Conservation (phyloP, 2,329 filamentous ascomycete species). For the Tetracladium maxilliforme region DNA sequence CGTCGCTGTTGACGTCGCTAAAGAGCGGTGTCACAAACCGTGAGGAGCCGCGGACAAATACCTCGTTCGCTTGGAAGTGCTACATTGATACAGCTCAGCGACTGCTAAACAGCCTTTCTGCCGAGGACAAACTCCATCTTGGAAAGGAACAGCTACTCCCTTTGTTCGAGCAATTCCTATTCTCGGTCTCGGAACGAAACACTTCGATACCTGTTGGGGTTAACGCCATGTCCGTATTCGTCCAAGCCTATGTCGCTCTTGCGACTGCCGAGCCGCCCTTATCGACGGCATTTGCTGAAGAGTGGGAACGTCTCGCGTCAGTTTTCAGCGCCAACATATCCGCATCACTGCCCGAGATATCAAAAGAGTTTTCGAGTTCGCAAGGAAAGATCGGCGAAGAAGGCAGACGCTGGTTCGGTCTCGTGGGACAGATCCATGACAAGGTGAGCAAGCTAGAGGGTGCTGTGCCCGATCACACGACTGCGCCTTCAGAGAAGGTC, state of each 20-base stretch:
- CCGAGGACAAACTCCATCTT: constrained; percentile 27
- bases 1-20: constrained; percentile 50
- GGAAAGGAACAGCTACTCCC: constrained; percentile 35
- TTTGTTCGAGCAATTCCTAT: constrained; percentile 38
- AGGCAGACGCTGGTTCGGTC: constrained; percentile 50
- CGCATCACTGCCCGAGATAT: constrained; percentile 67
- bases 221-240: no score
- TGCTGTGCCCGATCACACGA: no score
- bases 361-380: constrained; percentile 59
- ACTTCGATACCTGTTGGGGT: no score
- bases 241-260: no score
- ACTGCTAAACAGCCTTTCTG: constrained; percentile 29
- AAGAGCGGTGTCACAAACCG: constrained; percentile 56
- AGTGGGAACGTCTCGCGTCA: constrained; percentile 50
- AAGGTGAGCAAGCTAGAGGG: no score
- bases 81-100: constrained; percentile 53
- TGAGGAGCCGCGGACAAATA: constrained; percentile 59
- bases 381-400: constrained; percentile 54
- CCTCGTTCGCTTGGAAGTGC: constrained; percentile 54
- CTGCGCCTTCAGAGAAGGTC: no score
- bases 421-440: no score
- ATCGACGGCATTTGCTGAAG: constrained; percentile 31
- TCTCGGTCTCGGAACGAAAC: no score
- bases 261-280: no score
- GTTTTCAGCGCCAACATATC: constrained; percentile 52